Base-by-base conservation (phyloP, 345 rosid genomes). In the Xanthoceras sorbifolium region DNA sequence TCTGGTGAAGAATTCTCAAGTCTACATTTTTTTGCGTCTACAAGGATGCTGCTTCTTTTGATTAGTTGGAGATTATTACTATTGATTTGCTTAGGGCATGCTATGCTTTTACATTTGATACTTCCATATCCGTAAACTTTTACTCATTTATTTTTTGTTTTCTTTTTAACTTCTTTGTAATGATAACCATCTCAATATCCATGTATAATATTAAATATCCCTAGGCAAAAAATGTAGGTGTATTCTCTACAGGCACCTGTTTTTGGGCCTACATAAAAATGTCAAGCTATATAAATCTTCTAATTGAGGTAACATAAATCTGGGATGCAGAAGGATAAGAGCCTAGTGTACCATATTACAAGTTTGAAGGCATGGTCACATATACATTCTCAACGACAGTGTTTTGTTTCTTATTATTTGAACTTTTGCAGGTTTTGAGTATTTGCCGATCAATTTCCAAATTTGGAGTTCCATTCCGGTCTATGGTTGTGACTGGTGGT, bases 401-500 rank as follows among this genome's bases (percentile, higher is more conserved):
- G 46, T 79, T 2, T 75, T 74, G 50, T 68, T 79, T 84, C 77
- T 82, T 76, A n/a, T n/a, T 28, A 14, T 36, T 72, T 78, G 50
- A 75, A 74, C 17, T 82, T 77, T 79, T 89, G 86, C 90, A 95
- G 99, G 98, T 95, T 79, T 89, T 90, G 84, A 78, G 79, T 52
- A 86, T 80, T 81, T 95, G 99, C 83, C 89, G 93, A 44, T 82
- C 88, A 73, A 80, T 95, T 72, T 93, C 99, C 18, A 95, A 86
- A 73, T 89, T 36, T 77, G 98, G 99, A 76, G 92, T 92, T 80
- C 97, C 96, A 3, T 93, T 95, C 76, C 92, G 97, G 69, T 95
- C 98, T 69, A 88, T 93, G 93, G 93, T 89, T 72, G 92, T 86
- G 76, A 95, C 97, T 0, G 99, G 97, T 75, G 98, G 98, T 69